These are phyloP conservation scores for Taiozyma sp. DNA, from an alignment of 1,139 yeast species.

Conservation along the genomic window DNA sequence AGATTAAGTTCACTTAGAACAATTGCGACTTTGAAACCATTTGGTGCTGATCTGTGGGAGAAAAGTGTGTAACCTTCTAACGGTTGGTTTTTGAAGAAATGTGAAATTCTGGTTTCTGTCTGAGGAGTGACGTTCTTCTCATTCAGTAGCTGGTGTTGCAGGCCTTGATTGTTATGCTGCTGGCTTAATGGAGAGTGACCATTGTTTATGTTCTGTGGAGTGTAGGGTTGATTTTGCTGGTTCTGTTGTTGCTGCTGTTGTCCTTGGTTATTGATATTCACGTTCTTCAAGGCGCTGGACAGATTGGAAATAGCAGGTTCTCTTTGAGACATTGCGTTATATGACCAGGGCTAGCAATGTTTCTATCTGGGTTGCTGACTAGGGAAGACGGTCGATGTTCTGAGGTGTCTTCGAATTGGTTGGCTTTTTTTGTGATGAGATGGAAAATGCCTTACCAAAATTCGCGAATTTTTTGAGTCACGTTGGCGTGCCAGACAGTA, in stretches of 20 bases:
- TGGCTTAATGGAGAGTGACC: conserved; percentile 2
- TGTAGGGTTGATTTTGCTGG: conserved; percentile 19
- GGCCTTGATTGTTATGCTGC: conserved; percentile 5
- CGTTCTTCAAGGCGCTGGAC: conserved; percentile 25
- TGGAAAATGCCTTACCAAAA: not conserved
- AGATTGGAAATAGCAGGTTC: conserved; percentile 24
- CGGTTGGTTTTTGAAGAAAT: conserved; percentile 76
- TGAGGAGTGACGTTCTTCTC: conserved; percentile 26
- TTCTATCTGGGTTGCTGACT: not conserved
- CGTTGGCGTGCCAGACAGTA: not conserved
- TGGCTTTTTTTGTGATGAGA: not conserved
- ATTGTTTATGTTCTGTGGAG: conserved; percentile 14
- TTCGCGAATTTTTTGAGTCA: not conserved
- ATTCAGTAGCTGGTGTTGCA: conserved; percentile 6
- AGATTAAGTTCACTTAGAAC: conserved; percentile 80
- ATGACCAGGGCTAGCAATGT: not conserved
- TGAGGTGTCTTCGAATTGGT: not conserved
- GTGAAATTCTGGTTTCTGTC: conserved; percentile 52
- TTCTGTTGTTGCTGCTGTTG: conserved; percentile 14
- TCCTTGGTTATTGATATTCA: conserved; percentile 13
- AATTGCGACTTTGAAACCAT: conserved; percentile 94
- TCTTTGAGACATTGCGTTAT: conserved; percentile 6
- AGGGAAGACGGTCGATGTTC: not conserved
- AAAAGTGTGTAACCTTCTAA: conserved; percentile 82
- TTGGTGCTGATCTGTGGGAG: conserved; percentile 91